Evolutionary conservation across 1,284 basidiomycete species (phyloP).

Genomic region (Boletus smithii): DNA sequence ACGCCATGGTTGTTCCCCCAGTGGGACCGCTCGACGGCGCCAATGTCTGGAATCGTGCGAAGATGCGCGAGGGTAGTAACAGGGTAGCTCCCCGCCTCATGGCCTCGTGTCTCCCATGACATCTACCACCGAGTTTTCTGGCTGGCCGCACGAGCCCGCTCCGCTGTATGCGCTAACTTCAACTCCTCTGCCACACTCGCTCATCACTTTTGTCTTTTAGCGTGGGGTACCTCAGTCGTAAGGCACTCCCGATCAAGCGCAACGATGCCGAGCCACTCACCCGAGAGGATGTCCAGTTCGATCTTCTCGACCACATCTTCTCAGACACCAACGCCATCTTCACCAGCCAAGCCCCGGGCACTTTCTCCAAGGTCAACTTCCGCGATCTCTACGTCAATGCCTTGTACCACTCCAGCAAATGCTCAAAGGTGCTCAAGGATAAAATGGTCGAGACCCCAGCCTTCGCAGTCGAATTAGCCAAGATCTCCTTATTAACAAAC

Average conservation of each 20-base stretch:
- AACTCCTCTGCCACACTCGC: conserved; percentile 6
- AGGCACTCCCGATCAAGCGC: conserved; percentile 73
- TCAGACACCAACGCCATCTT: conserved; percentile 67
- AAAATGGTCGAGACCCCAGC: conserved; percentile 78
- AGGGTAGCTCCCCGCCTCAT: conserved; percentile 33
- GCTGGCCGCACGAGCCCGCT: conserved; percentile 47
- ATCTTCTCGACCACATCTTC: conserved; percentile 79
- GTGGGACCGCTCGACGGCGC: conserved; percentile 15
- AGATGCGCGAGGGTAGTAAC: conserved; percentile 25
- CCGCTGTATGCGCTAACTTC: conserved; percentile 33
- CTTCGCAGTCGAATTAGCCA: conserved; percentile 80
- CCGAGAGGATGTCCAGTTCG: conserved; percentile 81
- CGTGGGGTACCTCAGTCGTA: conserved; percentile 65
- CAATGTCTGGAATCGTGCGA: conserved; percentile 30
- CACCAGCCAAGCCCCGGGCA: conserved; percentile 54
- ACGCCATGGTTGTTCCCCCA: background rate
- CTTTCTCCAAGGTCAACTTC: conserved; percentile 61
- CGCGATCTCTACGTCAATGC: conserved; percentile 83
- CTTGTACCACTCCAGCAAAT: conserved; percentile 74
- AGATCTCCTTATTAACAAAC: conserved; percentile 84
- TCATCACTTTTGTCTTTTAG: conserved; percentile 37
- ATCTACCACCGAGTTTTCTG: conserved; percentile 37
- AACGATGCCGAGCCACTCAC: conserved; percentile 75
- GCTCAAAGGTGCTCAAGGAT: conserved; percentile 83
- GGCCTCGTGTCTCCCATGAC: conserved; percentile 45